These are phyloP conservation scores for Penicillium maclennaniae DNA, from an alignment of 495 filamentous ascomycete species.

Conservation along the genomic window DNA sequence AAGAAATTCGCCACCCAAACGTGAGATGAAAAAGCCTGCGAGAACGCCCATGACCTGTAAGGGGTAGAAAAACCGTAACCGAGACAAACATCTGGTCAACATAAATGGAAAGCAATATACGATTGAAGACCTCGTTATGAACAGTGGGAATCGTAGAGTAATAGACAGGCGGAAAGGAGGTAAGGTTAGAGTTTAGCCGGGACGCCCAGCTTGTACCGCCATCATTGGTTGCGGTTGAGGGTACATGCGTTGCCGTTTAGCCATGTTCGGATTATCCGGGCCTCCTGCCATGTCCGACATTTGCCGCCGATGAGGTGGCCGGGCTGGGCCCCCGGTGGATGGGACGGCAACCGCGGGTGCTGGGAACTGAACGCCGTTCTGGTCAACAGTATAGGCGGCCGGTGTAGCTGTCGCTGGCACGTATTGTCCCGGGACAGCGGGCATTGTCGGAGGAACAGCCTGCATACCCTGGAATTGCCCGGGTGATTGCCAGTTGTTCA, in stretches of 20 bases:
- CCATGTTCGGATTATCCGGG: slow-evolving; percentile 49
- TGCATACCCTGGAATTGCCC: slow-evolving; percentile 62
- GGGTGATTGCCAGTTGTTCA: slow-evolving; percentile 71
- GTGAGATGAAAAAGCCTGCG: slow-evolving; percentile 12
- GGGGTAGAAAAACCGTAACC: slow-evolving; percentile 10
- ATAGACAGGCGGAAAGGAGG: slow-evolving; percentile 21
- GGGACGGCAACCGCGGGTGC: slow-evolving; percentile 47
- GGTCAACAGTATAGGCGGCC: slow-evolving; percentile 47
- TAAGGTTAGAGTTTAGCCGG: slow-evolving; percentile 22
- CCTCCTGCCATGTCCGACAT: slow-evolving; percentile 63
- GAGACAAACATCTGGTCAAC: slow-evolving; percentile 13
- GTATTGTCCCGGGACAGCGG: slow-evolving; percentile 51
- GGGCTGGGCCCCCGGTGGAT: slow-evolving; percentile 34
- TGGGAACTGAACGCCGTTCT: slow-evolving; percentile 49
- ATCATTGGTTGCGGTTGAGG: slow-evolving; percentile 46
- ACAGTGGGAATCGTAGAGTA: slow-evolving; percentile 32
- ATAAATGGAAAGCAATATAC: slow-evolving; percentile 20
- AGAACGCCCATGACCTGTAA: slow-evolving; percentile 33
- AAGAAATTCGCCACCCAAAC: slow-evolving; percentile 22
- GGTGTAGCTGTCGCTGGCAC: slow-evolving; percentile 40
- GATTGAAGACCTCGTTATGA: slow-evolving; percentile 27
- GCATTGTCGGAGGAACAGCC: slow-evolving; percentile 47
- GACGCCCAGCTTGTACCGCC: slow-evolving; percentile 40
- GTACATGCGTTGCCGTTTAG: slow-evolving; percentile 65
- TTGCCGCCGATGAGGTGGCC: slow-evolving; percentile 55